Evolutionary conservation across 2,329 filamentous ascomycete species (phyloP).

Genomic region (Westerdykella aurantiaca): DNA sequence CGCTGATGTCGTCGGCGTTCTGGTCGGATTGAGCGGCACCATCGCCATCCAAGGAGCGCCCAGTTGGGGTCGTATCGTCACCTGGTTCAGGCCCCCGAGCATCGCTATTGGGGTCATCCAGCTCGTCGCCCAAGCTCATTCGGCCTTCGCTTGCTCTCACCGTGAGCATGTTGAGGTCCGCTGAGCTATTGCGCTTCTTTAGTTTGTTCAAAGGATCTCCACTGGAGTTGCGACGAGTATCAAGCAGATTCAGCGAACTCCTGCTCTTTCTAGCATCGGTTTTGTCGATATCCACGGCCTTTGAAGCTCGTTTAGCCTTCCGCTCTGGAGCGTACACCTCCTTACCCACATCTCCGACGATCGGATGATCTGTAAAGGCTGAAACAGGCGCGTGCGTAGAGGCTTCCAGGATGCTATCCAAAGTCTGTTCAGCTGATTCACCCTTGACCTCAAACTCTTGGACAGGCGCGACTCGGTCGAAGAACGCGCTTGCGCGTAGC

Average conservation of each 20-base stretch:
- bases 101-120: slow-evolving; percentile 26
- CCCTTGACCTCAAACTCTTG: slow-evolving; percentile 57
- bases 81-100: slow-evolving; percentile 23
- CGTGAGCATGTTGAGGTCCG: slow-evolving; percentile 32
- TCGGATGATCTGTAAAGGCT: slow-evolving; percentile 86
- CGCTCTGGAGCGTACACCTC: slow-evolving; percentile 61
- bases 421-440: slow-evolving; percentile 78
- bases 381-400: slow-evolving; percentile 81
- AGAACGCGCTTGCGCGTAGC: slow-evolving; percentile 84
- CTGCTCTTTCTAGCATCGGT: slow-evolving; percentile 30
- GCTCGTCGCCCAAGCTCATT: slow-evolving; percentile 34
- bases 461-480: slow-evolving; percentile 60
- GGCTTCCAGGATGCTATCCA: slow-evolving; percentile 88
- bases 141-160: slow-evolving; percentile 29
- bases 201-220: slow-evolving; percentile 37
- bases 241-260: slow-evolving; percentile 34
- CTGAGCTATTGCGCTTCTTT: slow-evolving; percentile 38
- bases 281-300: slow-evolving; percentile 16
- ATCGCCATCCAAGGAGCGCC: slow-evolving; percentile 14
- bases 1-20: slow-evolving; percentile 15
- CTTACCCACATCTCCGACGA: slow-evolving; percentile 66
- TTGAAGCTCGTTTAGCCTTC: slow-evolving; percentile 35
- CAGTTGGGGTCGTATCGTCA: slow-evolving; percentile 12
- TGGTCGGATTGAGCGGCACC: slow-evolving; percentile 5
- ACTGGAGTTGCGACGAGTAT: slow-evolving; percentile 34